Base-by-base conservation (phyloP, 2,329 filamentous ascomycete species). In the Macrophomina phaseolina region DNA sequence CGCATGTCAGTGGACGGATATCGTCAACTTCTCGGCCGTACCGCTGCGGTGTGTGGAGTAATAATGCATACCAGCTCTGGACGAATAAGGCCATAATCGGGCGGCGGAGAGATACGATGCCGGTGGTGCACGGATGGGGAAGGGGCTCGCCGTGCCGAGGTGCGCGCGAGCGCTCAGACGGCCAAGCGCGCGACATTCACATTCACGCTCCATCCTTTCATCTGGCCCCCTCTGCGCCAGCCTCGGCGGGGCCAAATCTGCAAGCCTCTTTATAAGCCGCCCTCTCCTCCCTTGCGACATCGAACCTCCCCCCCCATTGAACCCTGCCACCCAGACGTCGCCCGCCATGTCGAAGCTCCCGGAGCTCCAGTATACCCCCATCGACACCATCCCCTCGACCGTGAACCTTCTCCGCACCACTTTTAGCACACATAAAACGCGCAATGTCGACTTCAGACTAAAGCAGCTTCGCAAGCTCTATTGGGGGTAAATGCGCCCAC, bases 401-500 rank as follows among this genome's bases (percentile, higher is more conserved):
- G 71, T 72, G 75, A 83, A 86, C 66, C 85, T 81, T 6, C 81
- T 91, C 51, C 89, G 89, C 74, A 80, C 84, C 62, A 88, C 90
- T n/a, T 98, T 92, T 81, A 85, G 86, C 72, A 86, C 91, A 18
- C 89, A 93, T 78, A 91, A 90, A 81, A 97, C 94, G 51, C 93
- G 93, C 76, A 86, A 92, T 65, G 77, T 97, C 68, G 86, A 92
- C 74, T 98, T 91, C 82, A 89, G 95, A 70, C 84, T 94, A 69
- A 85, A 88, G 65, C 95, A 98, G 84, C 88, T 99, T 68, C 91
- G 94, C 73, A 94, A 93, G 85, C 89, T 98, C 66, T 98, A 97
- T 84, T 98, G 95, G 95, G 93, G 87, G 83, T 85, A 71, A 79
- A 79, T 53, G 2, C 30, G 6, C 23, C n/a, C 42, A 14, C 9